Evolutionary conservation across 1,139 yeast species (phyloP), one percentile per base, ranked within the genome.

Genomic region (Yamadazyma songkhlaensis): DNA sequence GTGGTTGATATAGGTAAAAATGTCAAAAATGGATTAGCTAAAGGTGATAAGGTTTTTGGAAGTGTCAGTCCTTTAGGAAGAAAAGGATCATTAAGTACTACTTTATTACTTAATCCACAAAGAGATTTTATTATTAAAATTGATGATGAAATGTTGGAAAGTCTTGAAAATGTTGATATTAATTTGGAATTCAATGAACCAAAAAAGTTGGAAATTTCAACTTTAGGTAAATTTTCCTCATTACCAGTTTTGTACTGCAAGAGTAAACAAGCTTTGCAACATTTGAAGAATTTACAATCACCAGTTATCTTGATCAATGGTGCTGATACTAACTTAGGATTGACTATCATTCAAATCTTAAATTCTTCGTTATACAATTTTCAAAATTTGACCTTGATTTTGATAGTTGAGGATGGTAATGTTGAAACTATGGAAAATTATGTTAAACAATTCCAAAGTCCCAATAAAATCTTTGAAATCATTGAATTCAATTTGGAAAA

Each of bases 271-370:
- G 62, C 64, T 3, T 58, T 69, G 27, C 46, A 54, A 20, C 59
- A 63, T 41, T 51, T 62, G 31, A 29, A 35, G 3, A 45, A 55
- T 21, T 26, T 37, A 1, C 38, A 50, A 20, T 41, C 46, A 28
- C 58, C 60, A 9, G 64, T 58, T 33, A 49, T 71, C 8, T 51
- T 71, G 32, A 65, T 71, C 37, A 69, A 71, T 47, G 77, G 77
- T 9, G 77, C 66, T 4, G 75, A 71, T 43, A 67, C 76, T 6
- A 54, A 57, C 36, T 47, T 69, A 25, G 74, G 73, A 0, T 49
- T 52, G 35, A 68, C 73, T 1, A 38, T 71, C 6, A 43, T 66
- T 4, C 76, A 71, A 43, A 28, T 62, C 3, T 43, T 65, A 33
- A 48, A 51, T 35, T 56, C 67, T 10, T 45, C 60, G 8, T 32